Conservation (phyloP, 2,329 filamentous ascomycete species). For the Sporothrix brasiliensis region DNA sequence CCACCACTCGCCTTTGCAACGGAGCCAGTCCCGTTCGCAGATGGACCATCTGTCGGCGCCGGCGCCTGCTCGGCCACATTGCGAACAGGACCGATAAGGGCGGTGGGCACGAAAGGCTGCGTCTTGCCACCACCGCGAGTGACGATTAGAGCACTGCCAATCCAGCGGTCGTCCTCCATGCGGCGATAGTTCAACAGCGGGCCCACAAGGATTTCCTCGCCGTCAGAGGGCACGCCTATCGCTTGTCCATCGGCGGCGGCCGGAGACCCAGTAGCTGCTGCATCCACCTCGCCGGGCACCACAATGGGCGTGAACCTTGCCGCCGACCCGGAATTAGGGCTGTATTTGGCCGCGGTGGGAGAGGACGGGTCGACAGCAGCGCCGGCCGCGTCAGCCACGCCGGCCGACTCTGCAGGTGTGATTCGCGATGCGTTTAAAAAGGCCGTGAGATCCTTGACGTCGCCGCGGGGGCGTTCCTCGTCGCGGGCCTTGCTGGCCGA, state of each 20-base stretch:
- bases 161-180: conserved; percentile 71
- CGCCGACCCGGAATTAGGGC: conserved; percentile 7
- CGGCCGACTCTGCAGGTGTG: conserved; percentile 44
- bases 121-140: conserved; percentile 69
- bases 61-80: conserved; percentile 38
- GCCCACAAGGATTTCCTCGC: conserved; percentile 67
- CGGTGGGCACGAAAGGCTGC: conserved; percentile 60
- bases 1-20: background rate
- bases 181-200: conserved; percentile 77
- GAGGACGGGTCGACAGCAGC: background rate
- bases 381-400: conserved; percentile 38
- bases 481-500: conserved; percentile 44
- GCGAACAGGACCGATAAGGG: conserved; percentile 54
- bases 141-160: conserved; percentile 84
- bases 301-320: conserved; percentile 33
- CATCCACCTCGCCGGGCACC: conserved; percentile 24
- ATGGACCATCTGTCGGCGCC: conserved; percentile 37
- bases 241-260: conserved; percentile 2
- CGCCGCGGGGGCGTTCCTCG: conserved; percentile 48
- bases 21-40: conserved; percentile 47
- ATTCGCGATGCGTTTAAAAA: conserved; percentile 61
- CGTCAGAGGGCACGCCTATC: conserved; percentile 44
- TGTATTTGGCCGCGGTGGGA: conserved; percentile 16
- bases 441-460: conserved; percentile 55
- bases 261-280: background rate